Percentiles rank a stretch among this genome's conserved stretches.
These are phyloP conservation scores for Poteriospumella lacustris DNA, from an alignment of 108 stramenopile species.

Conservation along the genomic window DNA sequence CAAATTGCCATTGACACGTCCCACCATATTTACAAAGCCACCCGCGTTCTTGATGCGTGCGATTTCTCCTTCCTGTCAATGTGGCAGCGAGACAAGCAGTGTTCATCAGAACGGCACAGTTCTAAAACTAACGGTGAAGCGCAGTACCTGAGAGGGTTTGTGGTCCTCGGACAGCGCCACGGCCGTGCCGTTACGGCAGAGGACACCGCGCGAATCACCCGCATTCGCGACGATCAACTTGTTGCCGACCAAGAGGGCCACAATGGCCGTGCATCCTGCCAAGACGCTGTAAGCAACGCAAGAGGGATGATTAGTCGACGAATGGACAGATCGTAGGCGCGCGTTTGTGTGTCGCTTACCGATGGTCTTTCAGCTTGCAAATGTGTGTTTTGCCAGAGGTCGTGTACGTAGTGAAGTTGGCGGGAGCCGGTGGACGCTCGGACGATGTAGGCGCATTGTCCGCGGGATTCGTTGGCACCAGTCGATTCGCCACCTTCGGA, in stretches of 20 bases:
- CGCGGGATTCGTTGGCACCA: no score
- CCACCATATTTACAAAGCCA: constrained; percentile 68
- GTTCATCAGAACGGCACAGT: not conserved
- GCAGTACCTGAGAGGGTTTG: constrained; percentile 70
- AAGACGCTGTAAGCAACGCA: constrained; percentile 28
- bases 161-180: constrained; percentile 71
- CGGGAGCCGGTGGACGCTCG: no score
- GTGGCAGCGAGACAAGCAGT: not conserved
- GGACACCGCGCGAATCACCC: constrained; percentile 56
- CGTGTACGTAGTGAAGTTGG: no score
- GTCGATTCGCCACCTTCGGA: no score
- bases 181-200: constrained; percentile 63
- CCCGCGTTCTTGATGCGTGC: constrained; percentile 32
- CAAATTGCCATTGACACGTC: constrained; percentile 87
- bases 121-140: constrained; percentile 53
- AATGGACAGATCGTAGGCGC: no score
- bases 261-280: constrained; percentile 84
- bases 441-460: no score
- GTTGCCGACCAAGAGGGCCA: constrained; percentile 62
- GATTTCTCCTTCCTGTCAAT: not conserved
- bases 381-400: no score
- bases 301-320: not conserved
- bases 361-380: not conserved
- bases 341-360: not conserved
- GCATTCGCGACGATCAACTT: constrained; percentile 80